Evolutionary conservation across 192 early-diverging fungal genomes (phyloP), one percentile per base, ranked within the genome.

Genomic region (Fimicolochytrium jonesii): DNA sequence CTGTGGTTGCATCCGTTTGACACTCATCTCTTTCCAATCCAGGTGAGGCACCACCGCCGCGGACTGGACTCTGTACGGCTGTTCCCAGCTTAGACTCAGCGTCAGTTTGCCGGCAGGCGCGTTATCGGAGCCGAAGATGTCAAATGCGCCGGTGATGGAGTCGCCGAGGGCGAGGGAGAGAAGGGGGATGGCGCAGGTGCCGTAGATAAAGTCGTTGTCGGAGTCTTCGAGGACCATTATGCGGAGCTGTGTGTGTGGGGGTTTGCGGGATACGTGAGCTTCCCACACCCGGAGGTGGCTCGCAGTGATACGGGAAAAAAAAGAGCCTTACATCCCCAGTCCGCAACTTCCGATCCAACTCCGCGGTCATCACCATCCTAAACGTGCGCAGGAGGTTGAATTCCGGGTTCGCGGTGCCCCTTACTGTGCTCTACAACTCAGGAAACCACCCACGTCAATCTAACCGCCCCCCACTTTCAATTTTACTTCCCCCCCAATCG

Each of bases 161-260:
- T 73, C 56, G 15, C 56, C 67, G 2, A 51, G 51, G 11, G 69
- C 71, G 9, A 81, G 65, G 0, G 67, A 43, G 3, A 52, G n/a
- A 17, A 78, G 33, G 20, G 73, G 69, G 2, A 81, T 37, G 13
- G 73, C 41, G 11, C 30, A 57, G 6, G 33, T 42, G 6, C 79
- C 79, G 45, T 78, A 81, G 11, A 59, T 37, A 36, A 71, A 68
- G 33, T 78, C 76, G 6, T 64, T 45, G 23, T 73, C 74, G 42
- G 71, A 63, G 35, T 73, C 79, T 53, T 77, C 74, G 23, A 77
- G 44, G 22, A 77, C 61, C 30, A 72, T 22, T 15, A 80, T 42
- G 22, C 39, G 15, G 36, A 77, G 42, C 31, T 46, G 30, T 4
- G 35, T 5, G 4, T 28, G 30, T 18, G 23, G 23, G 3, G 2